phyloP scores from a whole-genome alignment of 2,329 filamentous ascomycete species.

The Nigrospora oryzae region DNA sequence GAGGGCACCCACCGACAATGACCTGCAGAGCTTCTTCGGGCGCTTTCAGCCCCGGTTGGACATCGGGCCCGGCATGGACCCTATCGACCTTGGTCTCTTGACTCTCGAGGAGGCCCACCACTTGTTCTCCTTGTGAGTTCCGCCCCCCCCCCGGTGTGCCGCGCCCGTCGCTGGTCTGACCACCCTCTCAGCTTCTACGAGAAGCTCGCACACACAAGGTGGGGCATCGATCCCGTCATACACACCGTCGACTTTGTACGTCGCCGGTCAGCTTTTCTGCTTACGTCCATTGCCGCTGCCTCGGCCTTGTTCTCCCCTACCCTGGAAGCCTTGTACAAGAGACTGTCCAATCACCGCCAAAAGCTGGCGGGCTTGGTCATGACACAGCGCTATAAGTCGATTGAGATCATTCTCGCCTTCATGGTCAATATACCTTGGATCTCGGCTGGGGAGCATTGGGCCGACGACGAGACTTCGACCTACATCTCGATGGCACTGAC shows the following conservation, averaged over 20 bases:
- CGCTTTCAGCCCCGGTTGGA: constrained; percentile 56
- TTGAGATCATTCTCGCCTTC: constrained; percentile 67
- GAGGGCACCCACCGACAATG: constrained; percentile 27
- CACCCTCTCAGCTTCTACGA: constrained; percentile 49
- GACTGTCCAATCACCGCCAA: constrained; percentile 56
- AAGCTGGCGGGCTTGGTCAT: constrained; percentile 55
- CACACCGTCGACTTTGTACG: constrained; percentile 60
- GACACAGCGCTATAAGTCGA: constrained; percentile 53
- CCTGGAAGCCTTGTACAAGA: constrained; percentile 54
- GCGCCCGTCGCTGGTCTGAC: neutral
- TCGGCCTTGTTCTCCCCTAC: constrained; percentile 60
- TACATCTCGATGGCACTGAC: constrained; percentile 64
- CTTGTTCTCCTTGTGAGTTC: constrained; percentile 54
- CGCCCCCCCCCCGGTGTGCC: neutral
- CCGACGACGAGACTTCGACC: constrained; percentile 64
- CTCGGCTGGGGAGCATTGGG: constrained; percentile 57
- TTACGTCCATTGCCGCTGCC: constrained; percentile 62
- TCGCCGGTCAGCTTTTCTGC: constrained; percentile 59
- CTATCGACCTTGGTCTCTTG: constrained; percentile 61
- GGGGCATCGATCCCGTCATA: constrained; percentile 61
- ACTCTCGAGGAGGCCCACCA: constrained; percentile 55
- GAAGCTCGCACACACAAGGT: constrained; percentile 63
- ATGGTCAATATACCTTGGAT: constrained; percentile 74
- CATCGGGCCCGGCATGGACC: constrained; percentile 55
- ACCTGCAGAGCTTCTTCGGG: constrained; percentile 59